phyloP scores from a whole-genome alignment of 345 rosid species.

The Hibiscus tridactylites region DNA sequence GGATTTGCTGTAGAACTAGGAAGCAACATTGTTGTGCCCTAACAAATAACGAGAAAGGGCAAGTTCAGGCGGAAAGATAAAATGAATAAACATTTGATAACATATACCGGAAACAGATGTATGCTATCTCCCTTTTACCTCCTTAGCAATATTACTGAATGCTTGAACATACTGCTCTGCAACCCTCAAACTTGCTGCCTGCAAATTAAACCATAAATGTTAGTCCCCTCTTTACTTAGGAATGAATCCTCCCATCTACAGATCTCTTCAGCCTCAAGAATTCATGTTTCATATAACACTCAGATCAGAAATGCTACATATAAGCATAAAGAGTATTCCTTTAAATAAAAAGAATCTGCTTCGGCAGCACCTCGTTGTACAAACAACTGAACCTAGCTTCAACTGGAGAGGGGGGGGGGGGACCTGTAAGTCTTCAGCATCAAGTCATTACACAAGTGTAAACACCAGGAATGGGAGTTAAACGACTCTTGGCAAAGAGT shows the following conservation, averaged over 20 bases:
- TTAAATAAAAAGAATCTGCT: background rate
- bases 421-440: background rate
- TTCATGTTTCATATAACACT: background rate
- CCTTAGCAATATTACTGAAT: slow-evolving; percentile 79
- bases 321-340: background rate
- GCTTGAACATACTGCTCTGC: slow-evolving; percentile 84
- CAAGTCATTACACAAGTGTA: slow-evolving; percentile 6
- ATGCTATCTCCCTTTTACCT: slow-evolving; percentile 34
- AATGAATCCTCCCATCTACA: background rate
- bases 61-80: background rate
- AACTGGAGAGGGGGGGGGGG: background rate
- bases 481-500: background rate
- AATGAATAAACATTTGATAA: background rate
- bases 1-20: slow-evolving; percentile 64
- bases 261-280: background rate
- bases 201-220: slow-evolving; percentile 19
- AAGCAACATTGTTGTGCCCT: slow-evolving; percentile 93
- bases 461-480: background rate
- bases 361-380: background rate
- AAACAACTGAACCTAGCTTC: background rate
- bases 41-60: background rate
- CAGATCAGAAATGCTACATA: background rate
- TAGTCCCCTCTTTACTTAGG: background rate
- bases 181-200: slow-evolving; percentile 85
- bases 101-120: background rate